phyloP scores from a whole-genome alignment of 2,329 filamentous ascomycete genomes.

The Lachnellula cervina region DNA sequence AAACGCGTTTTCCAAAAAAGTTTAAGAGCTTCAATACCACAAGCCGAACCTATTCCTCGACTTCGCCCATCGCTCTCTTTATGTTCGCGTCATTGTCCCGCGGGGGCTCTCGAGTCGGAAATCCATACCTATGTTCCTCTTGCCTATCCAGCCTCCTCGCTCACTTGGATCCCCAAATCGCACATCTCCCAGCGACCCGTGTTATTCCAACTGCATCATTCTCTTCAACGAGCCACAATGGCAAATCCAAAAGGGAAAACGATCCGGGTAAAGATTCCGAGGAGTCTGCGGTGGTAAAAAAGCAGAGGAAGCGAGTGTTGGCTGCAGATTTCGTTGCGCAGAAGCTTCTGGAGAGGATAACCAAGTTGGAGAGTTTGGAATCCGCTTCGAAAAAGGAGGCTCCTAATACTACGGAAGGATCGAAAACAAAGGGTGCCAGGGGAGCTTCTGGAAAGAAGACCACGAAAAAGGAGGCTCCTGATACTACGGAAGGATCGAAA shows the following conservation, averaged over 20 bases:
- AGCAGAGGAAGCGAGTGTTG: background rate
- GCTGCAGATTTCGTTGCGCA: too few species aligned
- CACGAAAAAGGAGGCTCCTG: background rate
- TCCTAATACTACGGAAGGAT: background rate
- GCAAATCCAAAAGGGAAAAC: background rate
- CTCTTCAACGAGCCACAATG: slow-evolving; percentile 6
- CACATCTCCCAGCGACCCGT: slow-evolving; percentile 2
- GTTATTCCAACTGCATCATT: slow-evolving; percentile 1
- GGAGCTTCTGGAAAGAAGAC: too few species aligned
- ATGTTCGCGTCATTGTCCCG: slow-evolving; percentile 4
- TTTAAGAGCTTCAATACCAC: too few species aligned
- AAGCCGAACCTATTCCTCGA: too few species aligned
- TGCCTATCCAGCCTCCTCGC: background rate
- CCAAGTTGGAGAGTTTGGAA: too few species aligned
- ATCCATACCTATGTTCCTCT: slow-evolving; percentile 1
- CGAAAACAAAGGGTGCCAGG: too few species aligned
- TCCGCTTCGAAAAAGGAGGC: background rate
- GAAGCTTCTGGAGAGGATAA: background rate
- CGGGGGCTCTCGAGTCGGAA: background rate
- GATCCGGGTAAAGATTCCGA: slow-evolving; percentile 4
- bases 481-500: background rate
- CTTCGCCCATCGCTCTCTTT: background rate
- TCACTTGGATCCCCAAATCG: background rate
- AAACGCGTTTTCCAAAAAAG: too few species aligned
- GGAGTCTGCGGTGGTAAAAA: background rate